Evolutionary conservation across 345 rosid species (phyloP), one percentile per base, ranked within the genome.

Genomic region (Linum tenue): DNA sequence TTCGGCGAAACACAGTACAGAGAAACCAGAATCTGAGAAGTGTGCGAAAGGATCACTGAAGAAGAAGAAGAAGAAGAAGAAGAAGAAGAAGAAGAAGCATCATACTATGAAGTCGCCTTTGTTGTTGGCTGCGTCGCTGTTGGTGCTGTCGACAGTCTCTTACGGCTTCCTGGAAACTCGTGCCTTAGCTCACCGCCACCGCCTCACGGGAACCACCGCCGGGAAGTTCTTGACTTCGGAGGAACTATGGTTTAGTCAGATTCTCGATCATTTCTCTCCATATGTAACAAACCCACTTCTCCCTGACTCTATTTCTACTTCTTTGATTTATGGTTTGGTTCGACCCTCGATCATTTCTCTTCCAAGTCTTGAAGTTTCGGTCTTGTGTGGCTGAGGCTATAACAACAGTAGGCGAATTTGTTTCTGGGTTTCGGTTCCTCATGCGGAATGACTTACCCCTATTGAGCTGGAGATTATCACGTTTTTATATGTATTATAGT

Each of bases 261-360:
- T 82, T 76, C 85, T 90, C 69, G 95, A 92, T 70, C 96, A 92
- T 79, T 92, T 67, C 78, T 85, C 96, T 61, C 92, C 97, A 7
- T 76, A 69, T 35, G 99, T 92, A 86, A 42, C 31, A 22, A 22
- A 1, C 39, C 15, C 60, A 56, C 12, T 41, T 60, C 61, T 17
- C 55, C 15, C 41, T 70, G 39, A 12, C 64, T 39, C 22, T 55
- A 60, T 64, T 11, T 55, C 40, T 3, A 0, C 58, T 41, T 41
- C 35, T 44, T 50, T 8, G 11, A 38, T n/a, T 35, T 22, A 7
- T 71, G 60, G 15, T 51, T 62, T 9, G 2, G 61, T 69, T 43
- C 2, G 36, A 44, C 72, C 12, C 37, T 39, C 50, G 16, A 22
- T 7, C 56, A 9, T 16, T 39, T 65, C 36, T 63, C 62, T 5